These are phyloP conservation scores for Polychaeton citri DNA, from an alignment of 2,329 filamentous ascomycete species.

Conservation along the genomic window DNA sequence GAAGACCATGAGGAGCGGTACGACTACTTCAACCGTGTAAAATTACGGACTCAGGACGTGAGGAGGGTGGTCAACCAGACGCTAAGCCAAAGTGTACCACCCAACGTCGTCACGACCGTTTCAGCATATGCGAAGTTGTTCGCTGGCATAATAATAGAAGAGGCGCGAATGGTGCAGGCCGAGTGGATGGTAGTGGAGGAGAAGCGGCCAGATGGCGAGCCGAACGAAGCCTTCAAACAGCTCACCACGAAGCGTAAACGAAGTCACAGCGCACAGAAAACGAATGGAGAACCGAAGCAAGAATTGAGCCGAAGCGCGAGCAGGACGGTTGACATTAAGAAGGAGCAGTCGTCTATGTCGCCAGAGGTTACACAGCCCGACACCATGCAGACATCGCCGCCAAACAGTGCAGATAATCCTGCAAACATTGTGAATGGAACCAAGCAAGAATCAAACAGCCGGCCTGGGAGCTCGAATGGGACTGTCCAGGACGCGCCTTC, in stretches of 20 bases:
- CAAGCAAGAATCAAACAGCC: neutral
- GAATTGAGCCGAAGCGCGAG: neutral
- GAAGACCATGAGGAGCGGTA: slow-evolving; percentile 54
- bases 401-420: neutral
- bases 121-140: slow-evolving; percentile 65
- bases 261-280: slow-evolving; percentile 1
- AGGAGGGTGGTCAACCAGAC: slow-evolving; percentile 68
- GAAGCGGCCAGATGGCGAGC: slow-evolving; percentile 37
- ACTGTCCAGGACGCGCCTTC: neutral
- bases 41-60: slow-evolving; percentile 55
- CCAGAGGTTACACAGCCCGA: neutral
- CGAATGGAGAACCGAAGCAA: slow-evolving; percentile 7
- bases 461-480: neutral
- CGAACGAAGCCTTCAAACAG: slow-evolving; percentile 26
- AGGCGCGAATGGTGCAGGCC: slow-evolving; percentile 54
- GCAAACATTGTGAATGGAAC: neutral
- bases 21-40: slow-evolving; percentile 56
- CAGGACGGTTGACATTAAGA: neutral
- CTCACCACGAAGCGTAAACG: slow-evolving; percentile 4
- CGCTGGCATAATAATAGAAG: slow-evolving; percentile 61
- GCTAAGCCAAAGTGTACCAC: slow-evolving; percentile 63
- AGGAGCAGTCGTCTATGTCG: neutral
- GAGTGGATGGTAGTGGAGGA: slow-evolving; percentile 52
- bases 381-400: neutral
- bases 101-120: slow-evolving; percentile 61